A percentile compares a stretch with the other conserved stretches of the same genome.
phyloP scores from a whole-genome alignment of 257 asterid species.

The Plantago ovata region DNA sequence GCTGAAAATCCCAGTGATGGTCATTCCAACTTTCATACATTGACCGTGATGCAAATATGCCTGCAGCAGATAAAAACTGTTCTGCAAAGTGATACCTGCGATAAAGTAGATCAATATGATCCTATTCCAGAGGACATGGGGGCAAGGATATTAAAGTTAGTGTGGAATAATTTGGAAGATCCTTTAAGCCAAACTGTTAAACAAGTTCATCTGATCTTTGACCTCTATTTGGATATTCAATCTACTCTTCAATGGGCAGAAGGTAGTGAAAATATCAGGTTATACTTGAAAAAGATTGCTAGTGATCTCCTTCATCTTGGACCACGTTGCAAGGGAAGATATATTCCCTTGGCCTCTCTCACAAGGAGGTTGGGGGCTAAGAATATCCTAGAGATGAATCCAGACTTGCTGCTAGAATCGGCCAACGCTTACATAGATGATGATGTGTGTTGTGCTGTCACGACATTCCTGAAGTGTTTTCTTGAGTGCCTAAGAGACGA shows the following conservation, averaged over 20 bases:
- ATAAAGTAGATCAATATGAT: conserved; percentile 33
- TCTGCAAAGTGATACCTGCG: conserved; percentile 35
- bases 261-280: conserved; percentile 56
- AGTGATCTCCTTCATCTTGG: conserved; percentile 76
- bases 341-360: conserved; percentile 76
- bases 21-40: conserved; percentile 86
- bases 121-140: conserved; percentile 74
- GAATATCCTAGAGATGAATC: conserved; percentile 61
- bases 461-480: conserved; percentile 80
- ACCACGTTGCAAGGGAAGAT: conserved; percentile 95
- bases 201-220: conserved; percentile 93
- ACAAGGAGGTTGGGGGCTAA: conserved; percentile 86
- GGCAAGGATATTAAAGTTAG: conserved; percentile 61
- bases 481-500: conserved; percentile 92
- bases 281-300: conserved; percentile 65
- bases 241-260: conserved; percentile 56
- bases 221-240: conserved; percentile 81
- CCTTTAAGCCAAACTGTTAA: conserved; percentile 94
- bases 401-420: conserved; percentile 65
- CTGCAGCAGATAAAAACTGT: conserved; percentile 90
- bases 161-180: conserved; percentile 97
- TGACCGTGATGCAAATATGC: conserved; percentile 94
- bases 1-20: conserved; percentile 85
- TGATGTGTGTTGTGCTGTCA: conserved; percentile 91
- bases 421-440: conserved; percentile 73